phyloP scores from a whole-genome alignment of 2,329 filamentous ascomycete genomes.

The Diaporthe ampelina region DNA sequence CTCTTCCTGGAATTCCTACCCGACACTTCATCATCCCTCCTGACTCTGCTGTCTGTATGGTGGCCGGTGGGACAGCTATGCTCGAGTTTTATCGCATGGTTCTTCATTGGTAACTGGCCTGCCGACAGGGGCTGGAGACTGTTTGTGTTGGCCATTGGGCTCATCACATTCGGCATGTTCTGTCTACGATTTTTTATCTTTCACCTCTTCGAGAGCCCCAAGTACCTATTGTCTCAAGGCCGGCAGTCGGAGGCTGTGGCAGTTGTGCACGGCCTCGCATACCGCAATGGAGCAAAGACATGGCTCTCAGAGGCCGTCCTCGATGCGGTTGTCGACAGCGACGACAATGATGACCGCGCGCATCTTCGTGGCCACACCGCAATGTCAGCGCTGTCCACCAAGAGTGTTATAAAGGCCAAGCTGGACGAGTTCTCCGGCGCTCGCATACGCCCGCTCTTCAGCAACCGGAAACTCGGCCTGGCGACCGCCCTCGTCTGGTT shows the following conservation, averaged over 20 bases:
- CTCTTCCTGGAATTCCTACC: constrained; percentile 89
- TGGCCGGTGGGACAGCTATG: constrained; percentile 88
- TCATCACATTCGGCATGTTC: constrained; percentile 83
- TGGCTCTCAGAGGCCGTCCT: constrained; percentile 82
- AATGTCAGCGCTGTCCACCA: constrained; percentile 47
- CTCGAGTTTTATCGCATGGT: constrained; percentile 81
- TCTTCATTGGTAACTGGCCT: constrained; percentile 78
- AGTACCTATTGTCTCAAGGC: constrained; percentile 83
- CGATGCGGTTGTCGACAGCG: constrained; percentile 65
- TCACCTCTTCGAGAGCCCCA: constrained; percentile 87
- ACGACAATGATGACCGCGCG: constrained; percentile 36
- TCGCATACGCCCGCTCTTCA: constrained; percentile 76
- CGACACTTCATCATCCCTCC: constrained; percentile 77
- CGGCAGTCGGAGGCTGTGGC: constrained; percentile 84
- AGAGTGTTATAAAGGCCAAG: constrained; percentile 67
- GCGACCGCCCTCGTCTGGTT: constrained; percentile 77
- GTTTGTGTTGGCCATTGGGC: constrained; percentile 78
- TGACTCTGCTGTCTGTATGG: constrained; percentile 87
- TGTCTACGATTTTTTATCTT: constrained; percentile 84
- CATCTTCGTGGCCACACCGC: constrained; percentile 36
- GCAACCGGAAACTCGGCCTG: constrained; percentile 63
- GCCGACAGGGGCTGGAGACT: constrained; percentile 82
- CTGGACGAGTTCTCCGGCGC: constrained; percentile 76
- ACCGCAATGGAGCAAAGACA: constrained; percentile 77
- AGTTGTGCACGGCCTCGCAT: constrained; percentile 83